Evolutionary conservation across 202 grass and related monocot genomes (phyloP), one percentile per base, ranked within the genome.

Genomic region (Miscanthus sacchariflorus): DNA sequence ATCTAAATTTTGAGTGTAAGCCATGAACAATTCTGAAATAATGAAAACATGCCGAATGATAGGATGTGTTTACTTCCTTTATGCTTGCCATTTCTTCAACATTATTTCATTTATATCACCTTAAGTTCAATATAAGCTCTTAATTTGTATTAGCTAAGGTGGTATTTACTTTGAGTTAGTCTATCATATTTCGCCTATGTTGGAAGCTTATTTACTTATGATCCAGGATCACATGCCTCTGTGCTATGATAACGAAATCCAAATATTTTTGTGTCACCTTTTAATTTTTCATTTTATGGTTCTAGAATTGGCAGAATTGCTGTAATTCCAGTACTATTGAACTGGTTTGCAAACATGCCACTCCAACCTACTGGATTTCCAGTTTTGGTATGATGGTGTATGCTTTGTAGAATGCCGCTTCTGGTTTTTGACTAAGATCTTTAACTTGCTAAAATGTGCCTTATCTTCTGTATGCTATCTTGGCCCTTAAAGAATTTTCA

Each of bases 121-220:
- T 48, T 27, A 7, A 21, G 74, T 84, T 72, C 50, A 79, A 72
- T 82, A 27, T 65, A 84, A 65, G 13, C 7, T 77, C 24, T 46
- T 36, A 23, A 14, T 83, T 71, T 78, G 19, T 88, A 30, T 76
- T 30, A 59, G 17, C 35, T 83, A 71, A 61, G 24, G 7, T 21
- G 25, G 13, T 71, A 21, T 70, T 30, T 48, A 36, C 42, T 78
- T 69, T 70, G 35, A 59, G 48, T 61, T 24, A 64, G 13, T 49
- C 5, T 39, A 63, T 64, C 9, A 24, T 69, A 18, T 21, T 69
- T 36, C 13, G 7, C 19, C 25, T 72, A 44, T 28, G 67, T 25
- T 36, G 19, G 19, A 67, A 15, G 12, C 71, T 33, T 88, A 38
- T 56, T 58, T 83, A 9, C 35, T 83, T 77, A 19, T 48, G 64